These are phyloP conservation scores for Ascoidea asiatica DNA, from an alignment of 805 yeast species.

Conservation along the genomic window DNA sequence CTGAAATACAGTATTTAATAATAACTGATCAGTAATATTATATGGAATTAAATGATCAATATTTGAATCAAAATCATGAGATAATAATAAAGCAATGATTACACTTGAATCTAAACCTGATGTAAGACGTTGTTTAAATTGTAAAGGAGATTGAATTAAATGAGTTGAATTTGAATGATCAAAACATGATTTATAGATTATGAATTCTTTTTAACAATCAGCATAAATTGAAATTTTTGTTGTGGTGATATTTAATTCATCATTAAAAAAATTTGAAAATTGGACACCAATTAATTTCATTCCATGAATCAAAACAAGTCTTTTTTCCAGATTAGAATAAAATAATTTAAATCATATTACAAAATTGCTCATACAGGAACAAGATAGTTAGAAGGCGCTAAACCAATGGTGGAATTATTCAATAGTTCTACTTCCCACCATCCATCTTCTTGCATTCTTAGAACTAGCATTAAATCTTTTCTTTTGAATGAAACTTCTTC, in stretches of 20 bases:
- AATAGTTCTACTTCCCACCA: slow-evolving; percentile 64
- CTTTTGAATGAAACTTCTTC: slow-evolving; percentile 48
- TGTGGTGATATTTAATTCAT: slow-evolving; percentile 14
- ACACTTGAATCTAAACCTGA: slow-evolving; percentile 77
- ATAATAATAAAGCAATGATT: slow-evolving; percentile 27
- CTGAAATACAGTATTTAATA: slow-evolving; percentile 50
- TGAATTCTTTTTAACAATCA: slow-evolving; percentile 3
- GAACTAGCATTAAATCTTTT: slow-evolving; percentile 38
- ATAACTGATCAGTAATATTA: slow-evolving; percentile 40
- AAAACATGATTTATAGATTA: slow-evolving; percentile 2
- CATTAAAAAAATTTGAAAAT: slow-evolving; percentile 16
- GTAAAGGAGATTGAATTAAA: too few relatives aligned
- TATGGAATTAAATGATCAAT: too few relatives aligned
- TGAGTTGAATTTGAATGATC: too few relatives aligned
- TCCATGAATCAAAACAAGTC: slow-evolving; percentile 69
- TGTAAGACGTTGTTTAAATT: too few relatives aligned
- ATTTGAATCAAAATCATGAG: slow-evolving; percentile 31
- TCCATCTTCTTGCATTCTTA: slow-evolving; percentile 52
- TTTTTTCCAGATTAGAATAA: slow-evolving; percentile 36
- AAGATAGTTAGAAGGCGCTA: slow-evolving; percentile 52
- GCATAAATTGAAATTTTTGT: neutral
- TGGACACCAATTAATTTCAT: slow-evolving; percentile 46
- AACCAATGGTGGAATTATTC: slow-evolving; percentile 27
- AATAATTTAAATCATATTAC: slow-evolving; percentile 48
- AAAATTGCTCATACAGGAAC: slow-evolving; percentile 22